Conservation (phyloP, 2,329 filamentous ascomycete genomes). For the Trichoderma sp. region DNA sequence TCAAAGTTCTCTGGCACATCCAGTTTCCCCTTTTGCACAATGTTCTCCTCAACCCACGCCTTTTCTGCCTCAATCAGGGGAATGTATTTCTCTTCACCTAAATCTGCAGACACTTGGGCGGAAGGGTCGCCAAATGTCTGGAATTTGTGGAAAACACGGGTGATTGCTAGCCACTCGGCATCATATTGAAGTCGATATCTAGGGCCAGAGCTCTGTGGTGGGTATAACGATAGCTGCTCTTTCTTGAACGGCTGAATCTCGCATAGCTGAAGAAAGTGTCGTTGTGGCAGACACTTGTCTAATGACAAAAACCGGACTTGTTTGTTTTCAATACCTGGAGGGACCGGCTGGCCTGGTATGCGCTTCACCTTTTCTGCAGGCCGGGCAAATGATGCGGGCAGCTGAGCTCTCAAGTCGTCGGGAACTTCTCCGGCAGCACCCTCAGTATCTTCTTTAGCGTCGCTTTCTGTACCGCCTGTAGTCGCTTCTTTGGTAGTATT, state of each 20-base stretch:
- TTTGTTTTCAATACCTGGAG: slow-evolving; percentile 73
- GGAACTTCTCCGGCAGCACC: slow-evolving; percentile 47
- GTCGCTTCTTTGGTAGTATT: slow-evolving; percentile 5
- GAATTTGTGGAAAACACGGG: slow-evolving; percentile 71
- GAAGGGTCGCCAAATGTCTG: slow-evolving; percentile 64
- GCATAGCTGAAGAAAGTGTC: slow-evolving; percentile 80
- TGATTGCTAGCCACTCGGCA: slow-evolving; percentile 93
- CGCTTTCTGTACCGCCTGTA: background rate
- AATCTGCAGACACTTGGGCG: slow-evolving; percentile 57
- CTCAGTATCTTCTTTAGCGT: slow-evolving; percentile 17
- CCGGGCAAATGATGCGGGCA: slow-evolving; percentile 73
- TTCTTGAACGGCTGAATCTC: slow-evolving; percentile 57
- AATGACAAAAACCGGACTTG: slow-evolving; percentile 83
- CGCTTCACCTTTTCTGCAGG: slow-evolving; percentile 37
- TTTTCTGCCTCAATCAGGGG: slow-evolving; percentile 69
- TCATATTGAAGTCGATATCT: slow-evolving; percentile 76
- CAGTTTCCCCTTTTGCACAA: slow-evolving; percentile 64
- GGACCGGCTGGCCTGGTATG: slow-evolving; percentile 63
- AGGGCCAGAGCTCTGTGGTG: slow-evolving; percentile 29
- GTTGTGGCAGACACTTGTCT: slow-evolving; percentile 82
- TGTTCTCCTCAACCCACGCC: slow-evolving; percentile 77
- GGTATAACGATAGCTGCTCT: slow-evolving; percentile 29
- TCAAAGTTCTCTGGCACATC: slow-evolving; percentile 77
- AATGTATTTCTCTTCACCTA: slow-evolving; percentile 68
- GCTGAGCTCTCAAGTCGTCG: slow-evolving; percentile 67